Evolutionary conservation across 73 alveolate genomes (phyloP).

Genomic region (Uronychia setigera): DNA sequence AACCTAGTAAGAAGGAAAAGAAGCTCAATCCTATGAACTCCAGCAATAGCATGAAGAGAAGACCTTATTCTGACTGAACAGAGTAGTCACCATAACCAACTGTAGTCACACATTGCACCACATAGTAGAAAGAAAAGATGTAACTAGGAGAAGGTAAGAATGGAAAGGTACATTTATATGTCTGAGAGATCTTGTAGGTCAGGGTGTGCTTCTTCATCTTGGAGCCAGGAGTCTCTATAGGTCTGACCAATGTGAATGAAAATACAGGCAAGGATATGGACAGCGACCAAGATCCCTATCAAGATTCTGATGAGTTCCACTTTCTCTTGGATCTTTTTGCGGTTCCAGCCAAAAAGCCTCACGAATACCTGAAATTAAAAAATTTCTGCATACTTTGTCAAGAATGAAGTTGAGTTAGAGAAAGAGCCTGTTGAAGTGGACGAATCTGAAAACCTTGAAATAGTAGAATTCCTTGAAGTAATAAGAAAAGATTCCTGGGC

Average conservation of each 20-base stretch:
- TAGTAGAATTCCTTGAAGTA: neutral
- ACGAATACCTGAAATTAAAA: neutral
- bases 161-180: no score
- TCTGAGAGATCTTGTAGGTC: no score
- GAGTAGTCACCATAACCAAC: constrained; percentile 70
- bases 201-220: no score
- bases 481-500: neutral
- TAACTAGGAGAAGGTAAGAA: constrained; percentile 19
- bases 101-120: constrained; percentile 61
- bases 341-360: neutral
- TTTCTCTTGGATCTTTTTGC: neutral
- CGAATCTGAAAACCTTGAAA: neutral
- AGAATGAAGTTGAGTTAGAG: neutral
- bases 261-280: neutral
- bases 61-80: neutral
- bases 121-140: constrained; percentile 52
- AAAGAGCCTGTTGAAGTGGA: neutral
- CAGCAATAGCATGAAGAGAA: neutral
- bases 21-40: constrained; percentile 11
- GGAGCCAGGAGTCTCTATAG: constrained; percentile 2
- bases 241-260: neutral
- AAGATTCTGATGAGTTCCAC: neutral
- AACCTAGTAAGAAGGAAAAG: constrained; percentile 1
- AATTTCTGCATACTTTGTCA: neutral
- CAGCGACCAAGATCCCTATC: neutral